phyloP scores from a whole-genome alignment of 495 filamentous ascomycete species.

The Penicillium turbatum region DNA sequence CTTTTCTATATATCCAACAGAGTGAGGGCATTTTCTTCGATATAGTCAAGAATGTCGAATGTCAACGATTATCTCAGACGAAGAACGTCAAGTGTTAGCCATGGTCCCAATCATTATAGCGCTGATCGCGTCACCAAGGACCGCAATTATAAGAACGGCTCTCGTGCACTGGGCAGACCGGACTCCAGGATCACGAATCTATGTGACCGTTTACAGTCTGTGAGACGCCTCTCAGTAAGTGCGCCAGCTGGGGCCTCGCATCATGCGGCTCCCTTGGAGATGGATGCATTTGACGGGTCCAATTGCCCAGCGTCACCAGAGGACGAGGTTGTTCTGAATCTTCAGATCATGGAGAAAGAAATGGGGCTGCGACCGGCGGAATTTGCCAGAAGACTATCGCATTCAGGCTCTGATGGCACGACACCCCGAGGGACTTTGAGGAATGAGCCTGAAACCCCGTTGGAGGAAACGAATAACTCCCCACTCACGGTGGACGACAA shows the following conservation, averaged over 20 bases:
- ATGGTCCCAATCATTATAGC: not conserved
- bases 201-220: not conserved
- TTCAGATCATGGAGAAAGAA: not conserved
- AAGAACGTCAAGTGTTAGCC: not conserved
- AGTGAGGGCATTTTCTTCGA: not conserved
- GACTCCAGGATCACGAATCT: not conserved
- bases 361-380: not conserved
- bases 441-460: not conserved
- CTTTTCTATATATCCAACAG: not conserved
- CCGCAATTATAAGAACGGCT: not conserved
- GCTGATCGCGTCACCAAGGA: not conserved
- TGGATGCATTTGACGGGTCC: not conserved
- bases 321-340: not conserved
- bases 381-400: not conserved
- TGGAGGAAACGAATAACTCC: not conserved
- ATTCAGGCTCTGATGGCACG: not conserved
- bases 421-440: not conserved
- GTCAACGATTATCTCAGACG: not conserved
- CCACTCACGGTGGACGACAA: not conserved
- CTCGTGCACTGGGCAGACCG: not conserved
- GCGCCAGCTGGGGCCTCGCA: not conserved
- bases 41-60: not conserved
- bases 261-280: too few relatives aligned
- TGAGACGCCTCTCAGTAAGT: not conserved
- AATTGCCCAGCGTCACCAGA: not conserved